Evolutionary conservation across 1,284 basidiomycete genomes (phyloP).

Genomic region (Ceratobasidium sp.): DNA sequence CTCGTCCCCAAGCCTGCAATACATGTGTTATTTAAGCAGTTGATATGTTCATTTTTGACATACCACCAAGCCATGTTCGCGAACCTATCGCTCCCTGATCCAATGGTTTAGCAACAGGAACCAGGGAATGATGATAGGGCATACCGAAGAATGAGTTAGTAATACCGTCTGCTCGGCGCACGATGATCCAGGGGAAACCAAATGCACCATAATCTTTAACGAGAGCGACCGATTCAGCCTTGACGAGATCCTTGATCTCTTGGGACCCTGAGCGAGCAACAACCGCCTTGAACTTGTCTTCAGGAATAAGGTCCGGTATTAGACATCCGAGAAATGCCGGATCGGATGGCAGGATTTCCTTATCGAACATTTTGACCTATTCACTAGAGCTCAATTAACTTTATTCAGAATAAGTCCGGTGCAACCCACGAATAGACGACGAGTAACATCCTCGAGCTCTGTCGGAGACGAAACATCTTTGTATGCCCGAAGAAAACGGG

Average conservation of each 20-base stretch:
- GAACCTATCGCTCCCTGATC: conserved; percentile 40
- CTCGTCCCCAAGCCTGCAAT: conserved; percentile 26
- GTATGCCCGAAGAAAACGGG: conserved; percentile 35
- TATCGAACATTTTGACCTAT: conserved; percentile 19
- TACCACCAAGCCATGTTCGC: conserved; percentile 41
- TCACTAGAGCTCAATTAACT: neutral
- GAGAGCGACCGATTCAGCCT: conserved; percentile 29
- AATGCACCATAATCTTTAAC: conserved; percentile 40
- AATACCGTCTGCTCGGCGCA: conserved; percentile 12
- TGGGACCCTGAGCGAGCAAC: conserved; percentile 31
- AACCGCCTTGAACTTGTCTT: conserved; percentile 20
- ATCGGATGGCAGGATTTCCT: conserved; percentile 5
- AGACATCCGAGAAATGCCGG: conserved; percentile 22
- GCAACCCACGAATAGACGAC: conserved; percentile 25
- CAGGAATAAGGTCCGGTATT: conserved; percentile 11
- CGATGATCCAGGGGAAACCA: conserved; percentile 43
- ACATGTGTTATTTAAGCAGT: neutral
- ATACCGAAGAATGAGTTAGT: conserved; percentile 23
- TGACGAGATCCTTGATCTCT: conserved; percentile 39
- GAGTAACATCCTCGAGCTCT: conserved; percentile 17
- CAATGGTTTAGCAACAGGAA: neutral
- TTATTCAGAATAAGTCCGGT: neutral
- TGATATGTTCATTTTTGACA: neutral
- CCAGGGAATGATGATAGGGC: neutral
- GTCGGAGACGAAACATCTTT: conserved; percentile 23